These are phyloP conservation scores for Sarocladiaceae sp. DNA, from an alignment of 2,329 filamentous ascomycete genomes.

Conservation along the genomic window DNA sequence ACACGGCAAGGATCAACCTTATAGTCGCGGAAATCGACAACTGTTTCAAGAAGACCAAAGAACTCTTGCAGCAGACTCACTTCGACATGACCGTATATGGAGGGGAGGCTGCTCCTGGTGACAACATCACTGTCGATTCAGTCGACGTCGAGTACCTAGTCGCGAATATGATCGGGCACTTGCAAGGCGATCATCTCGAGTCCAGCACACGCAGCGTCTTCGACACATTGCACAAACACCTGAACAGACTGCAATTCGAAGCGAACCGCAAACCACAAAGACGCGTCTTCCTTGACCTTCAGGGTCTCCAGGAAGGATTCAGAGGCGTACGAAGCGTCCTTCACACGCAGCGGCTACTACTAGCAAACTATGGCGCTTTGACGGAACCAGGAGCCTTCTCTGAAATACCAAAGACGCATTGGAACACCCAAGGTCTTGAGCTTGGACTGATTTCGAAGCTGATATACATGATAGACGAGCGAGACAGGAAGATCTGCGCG, in stretches of 20 bases:
- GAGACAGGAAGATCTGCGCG: background rate
- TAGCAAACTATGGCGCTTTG: background rate
- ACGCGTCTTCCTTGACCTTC: background rate
- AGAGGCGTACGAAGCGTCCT: background rate
- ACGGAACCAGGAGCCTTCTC: background rate
- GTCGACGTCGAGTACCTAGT: background rate
- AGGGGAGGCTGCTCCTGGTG: background rate
- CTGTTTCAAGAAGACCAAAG: background rate
- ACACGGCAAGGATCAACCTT: background rate
- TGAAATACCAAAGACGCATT: background rate
- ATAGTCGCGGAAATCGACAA: background rate
- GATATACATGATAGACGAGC: background rate
- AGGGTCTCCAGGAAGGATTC: background rate
- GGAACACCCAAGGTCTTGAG: background rate
- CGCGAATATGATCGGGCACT: background rate
- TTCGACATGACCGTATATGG: background rate
- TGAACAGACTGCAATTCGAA: background rate
- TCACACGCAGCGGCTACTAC: background rate
- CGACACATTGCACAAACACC: background rate
- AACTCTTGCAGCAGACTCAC: background rate
- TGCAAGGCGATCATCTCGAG: background rate
- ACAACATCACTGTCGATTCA: background rate
- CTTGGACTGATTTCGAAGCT: background rate
- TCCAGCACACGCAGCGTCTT: background rate
- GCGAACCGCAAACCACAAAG: background rate